phyloP scores from a whole-genome alignment of 2,329 filamentous ascomycete genomes.

The Penicillium sp. region DNA sequence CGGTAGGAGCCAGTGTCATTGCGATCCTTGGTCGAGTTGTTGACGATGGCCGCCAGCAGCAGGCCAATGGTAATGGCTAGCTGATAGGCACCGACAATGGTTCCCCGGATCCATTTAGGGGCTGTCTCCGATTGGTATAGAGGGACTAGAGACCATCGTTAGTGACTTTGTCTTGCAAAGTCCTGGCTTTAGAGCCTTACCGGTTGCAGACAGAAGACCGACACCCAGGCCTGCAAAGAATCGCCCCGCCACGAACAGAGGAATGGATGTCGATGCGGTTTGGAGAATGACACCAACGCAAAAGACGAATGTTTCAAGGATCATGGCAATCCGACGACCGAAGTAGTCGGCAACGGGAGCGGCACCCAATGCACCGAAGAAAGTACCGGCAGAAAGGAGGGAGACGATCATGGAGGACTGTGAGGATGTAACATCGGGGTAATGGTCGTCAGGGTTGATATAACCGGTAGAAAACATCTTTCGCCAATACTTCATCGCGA shows the following conservation, averaged over 20 bases:
- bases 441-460: constrained; percentile 36
- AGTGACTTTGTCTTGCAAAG: not conserved
- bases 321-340: constrained; percentile 44
- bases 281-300: constrained; percentile 38
- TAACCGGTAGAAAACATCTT: constrained; percentile 35
- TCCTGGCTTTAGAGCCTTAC: constrained; percentile 48
- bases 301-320: constrained; percentile 35
- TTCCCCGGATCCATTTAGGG: constrained; percentile 72
- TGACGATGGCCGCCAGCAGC: constrained; percentile 69
- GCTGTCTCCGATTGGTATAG: constrained; percentile 81
- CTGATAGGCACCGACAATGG: constrained; percentile 75
- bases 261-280: constrained; percentile 31
- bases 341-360: constrained; percentile 37
- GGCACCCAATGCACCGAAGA: constrained; percentile 57
- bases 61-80: constrained; percentile 79
- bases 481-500: constrained; percentile 50
- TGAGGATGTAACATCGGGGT: constrained; percentile 56
- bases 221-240: constrained; percentile 59
- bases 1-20: constrained; percentile 68
- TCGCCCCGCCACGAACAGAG: constrained; percentile 50
- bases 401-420: constrained; percentile 25
- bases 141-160: constrained; percentile 20
- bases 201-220: constrained; percentile 74
- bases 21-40: constrained; percentile 67
- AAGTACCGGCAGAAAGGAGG: constrained; percentile 66